A percentile compares a stretch with the other conserved stretches of the same genome.
Conservation (phyloP, 169 alveolate species). For the Babesia ovata region DNA sequence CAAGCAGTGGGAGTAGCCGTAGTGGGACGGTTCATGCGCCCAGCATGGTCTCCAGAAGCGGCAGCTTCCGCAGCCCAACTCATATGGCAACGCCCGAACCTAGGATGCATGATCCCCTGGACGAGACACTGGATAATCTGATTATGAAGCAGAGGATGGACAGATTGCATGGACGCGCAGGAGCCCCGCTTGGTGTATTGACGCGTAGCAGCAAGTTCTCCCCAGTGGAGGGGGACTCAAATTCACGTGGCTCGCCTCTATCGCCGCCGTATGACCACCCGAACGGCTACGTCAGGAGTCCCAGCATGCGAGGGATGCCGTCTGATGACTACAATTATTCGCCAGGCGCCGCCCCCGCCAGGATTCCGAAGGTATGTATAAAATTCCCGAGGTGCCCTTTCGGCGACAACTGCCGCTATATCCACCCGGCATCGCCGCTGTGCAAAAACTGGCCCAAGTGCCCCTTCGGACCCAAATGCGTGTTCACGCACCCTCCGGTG, state of each 20-base stretch:
- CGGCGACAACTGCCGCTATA: conserved; percentile 63
- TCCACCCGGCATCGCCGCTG: conserved; percentile 41
- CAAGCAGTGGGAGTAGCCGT: too few relatives aligned
- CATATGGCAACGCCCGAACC: not conserved
- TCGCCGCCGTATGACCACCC: not conserved
- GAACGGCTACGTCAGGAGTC: not conserved
- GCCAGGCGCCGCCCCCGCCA: conserved; percentile 1
- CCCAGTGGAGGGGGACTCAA: not conserved
- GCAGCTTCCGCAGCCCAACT: not conserved
- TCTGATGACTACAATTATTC: not conserved
- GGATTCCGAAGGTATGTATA: conserved; percentile 53
- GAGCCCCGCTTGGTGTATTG: conserved; percentile 48
- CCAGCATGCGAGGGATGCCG: not conserved
- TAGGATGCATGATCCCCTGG: conserved; percentile 45
- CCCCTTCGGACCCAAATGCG: conserved; percentile 64
- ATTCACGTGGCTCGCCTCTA: not conserved
- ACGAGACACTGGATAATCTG: conserved; percentile 60
- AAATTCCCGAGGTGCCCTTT: conserved; percentile 57
- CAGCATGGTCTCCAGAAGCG: too few relatives aligned
- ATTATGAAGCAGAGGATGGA: conserved; percentile 58
- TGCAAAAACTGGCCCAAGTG: conserved; percentile 70
- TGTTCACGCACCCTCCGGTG: conserved; percentile 64
- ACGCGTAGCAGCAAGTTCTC: conserved; percentile 55
- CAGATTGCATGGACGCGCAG: conserved; percentile 42
- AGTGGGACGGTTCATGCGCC: too few relatives aligned